A percentile compares a stretch with the other conserved stretches of the same genome.
Conservation (phyloP, 768 basidiomycete species). For the Scleroderma citrinum region DNA sequence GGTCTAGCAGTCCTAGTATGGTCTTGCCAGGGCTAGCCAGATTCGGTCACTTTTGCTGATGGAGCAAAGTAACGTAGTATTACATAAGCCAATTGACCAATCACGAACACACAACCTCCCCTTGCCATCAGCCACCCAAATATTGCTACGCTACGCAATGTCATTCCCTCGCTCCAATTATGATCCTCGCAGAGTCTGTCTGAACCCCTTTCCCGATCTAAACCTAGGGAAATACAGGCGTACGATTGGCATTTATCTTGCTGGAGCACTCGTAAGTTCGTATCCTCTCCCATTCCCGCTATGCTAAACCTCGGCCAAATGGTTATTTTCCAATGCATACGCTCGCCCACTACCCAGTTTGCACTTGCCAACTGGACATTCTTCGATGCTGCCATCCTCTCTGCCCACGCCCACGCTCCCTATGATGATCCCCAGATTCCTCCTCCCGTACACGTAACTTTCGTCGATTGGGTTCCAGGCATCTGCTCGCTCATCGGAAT, state of each 20-base stretch:
- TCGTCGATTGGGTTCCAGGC: constrained; percentile 97
- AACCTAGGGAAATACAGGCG: constrained; percentile 73
- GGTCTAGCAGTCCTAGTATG: too few species aligned
- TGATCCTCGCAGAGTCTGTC: constrained; percentile 82
- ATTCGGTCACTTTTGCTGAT: too few species aligned
- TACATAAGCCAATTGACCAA: not conserved
- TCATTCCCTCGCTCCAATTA: constrained; percentile 68
- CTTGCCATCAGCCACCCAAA: not conserved
- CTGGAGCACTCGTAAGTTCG: constrained; percentile 80
- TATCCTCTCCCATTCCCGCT: not conserved
- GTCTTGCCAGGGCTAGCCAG: too few species aligned
- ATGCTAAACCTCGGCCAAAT: not conserved
- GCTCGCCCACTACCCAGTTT: constrained; percentile 47
- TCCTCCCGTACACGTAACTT: constrained; percentile 75
- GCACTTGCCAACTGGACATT: constrained; percentile 94
- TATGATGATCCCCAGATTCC: constrained; percentile 64
- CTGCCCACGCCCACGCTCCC: constrained; percentile 77
- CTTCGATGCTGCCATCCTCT: constrained; percentile 87
- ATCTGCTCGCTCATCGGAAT: constrained; percentile 90
- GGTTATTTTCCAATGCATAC: not conserved
- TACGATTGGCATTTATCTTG: constrained; percentile 82
- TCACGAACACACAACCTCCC: not conserved
- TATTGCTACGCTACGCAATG: constrained; percentile 31
- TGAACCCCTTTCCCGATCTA: constrained; percentile 80
- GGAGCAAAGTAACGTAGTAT: too few species aligned